Conservation (phyloP, 805 yeast genomes). For the Starmerella bombi region DNA sequence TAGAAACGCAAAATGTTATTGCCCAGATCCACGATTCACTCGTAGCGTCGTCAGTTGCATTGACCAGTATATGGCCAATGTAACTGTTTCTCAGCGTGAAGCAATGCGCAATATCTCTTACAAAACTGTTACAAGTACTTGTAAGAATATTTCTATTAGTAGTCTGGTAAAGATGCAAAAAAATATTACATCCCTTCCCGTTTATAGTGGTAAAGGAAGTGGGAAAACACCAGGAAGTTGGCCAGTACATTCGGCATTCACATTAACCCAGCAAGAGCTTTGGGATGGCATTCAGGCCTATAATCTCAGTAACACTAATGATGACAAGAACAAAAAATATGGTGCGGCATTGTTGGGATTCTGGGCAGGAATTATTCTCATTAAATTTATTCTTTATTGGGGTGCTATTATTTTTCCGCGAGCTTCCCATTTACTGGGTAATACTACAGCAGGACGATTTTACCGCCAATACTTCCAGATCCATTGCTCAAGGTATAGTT, state of each 20-base stretch:
- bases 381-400: slow-evolving; percentile 4
- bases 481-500: slow-evolving; percentile 8
- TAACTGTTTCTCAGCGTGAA: slow-evolving; percentile 1
- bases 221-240: slow-evolving; percentile 5
- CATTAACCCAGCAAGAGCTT: slow-evolving; percentile 3
- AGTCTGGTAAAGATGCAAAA: neutral
- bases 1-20: slow-evolving; percentile 4
- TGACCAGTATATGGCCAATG: slow-evolving; percentile 3
- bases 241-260: slow-evolving; percentile 11
- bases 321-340: slow-evolving; percentile 4
- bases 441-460: neutral
- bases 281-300: slow-evolving; percentile 1
- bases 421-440: neutral
- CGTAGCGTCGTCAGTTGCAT: slow-evolving; percentile 10
- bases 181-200: neutral
- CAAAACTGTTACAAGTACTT: neutral
- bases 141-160: slow-evolving; percentile 2
- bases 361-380: slow-evolving; percentile 15
- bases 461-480: neutral
- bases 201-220: slow-evolving; percentile 1
- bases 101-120: neutral
- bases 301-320: neutral
- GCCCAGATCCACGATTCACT: slow-evolving; percentile 3
- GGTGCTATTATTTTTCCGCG: slow-evolving; percentile 3
- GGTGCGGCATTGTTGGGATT: slow-evolving; percentile 13